Evolutionary conservation across 1,284 basidiomycete species (phyloP), one percentile per base, ranked within the genome.

Genomic region (Mycosarcoma mackinlayi): DNA sequence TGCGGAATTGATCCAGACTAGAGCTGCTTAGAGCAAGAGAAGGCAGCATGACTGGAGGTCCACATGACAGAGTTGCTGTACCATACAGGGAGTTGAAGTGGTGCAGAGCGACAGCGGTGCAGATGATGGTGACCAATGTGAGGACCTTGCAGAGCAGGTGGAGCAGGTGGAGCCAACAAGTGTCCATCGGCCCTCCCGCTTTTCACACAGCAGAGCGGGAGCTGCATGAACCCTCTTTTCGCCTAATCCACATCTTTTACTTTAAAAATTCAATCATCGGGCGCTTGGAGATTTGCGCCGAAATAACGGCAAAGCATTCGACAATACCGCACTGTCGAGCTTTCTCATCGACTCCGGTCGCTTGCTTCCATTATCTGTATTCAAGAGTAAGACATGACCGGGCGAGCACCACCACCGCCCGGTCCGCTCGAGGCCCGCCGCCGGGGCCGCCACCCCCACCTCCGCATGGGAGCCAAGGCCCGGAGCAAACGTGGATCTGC

Each of bases 1-100:
- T 58, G 18, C 71, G 71, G 30, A 76, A 76, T 30, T 58, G 54
- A 24, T 76, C 74, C 19, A 76, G 31, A 23, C 67, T 74, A 16
- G 66, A 65, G 11, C 51, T 44, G 52, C 51, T 67, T 18, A 66
- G 63, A 2, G 50, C 37, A 21, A 66, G 44, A 10, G 60, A 63
- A 4, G 67, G 61, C 13, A 64, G 61, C 67, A 70, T 69, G 47
- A 9, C 30, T 24, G 21, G 6, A 9, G 31, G 27, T 56, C 34
- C 33, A 16, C 53, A 58, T 58, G 25, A 31, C 50, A 42, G 31
- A n/a, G n/a, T n/a, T 28, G 44, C 10, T 19, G 6, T 25, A 5
- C 27, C 10, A 6, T 18, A 13, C n/a, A n/a, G 16, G 18, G 14
- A 21, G 14, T 9, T 10, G n/a, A n/a, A n/a, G n/a, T n/a, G n/a